A percentile compares a stretch with the other conserved stretches of the same genome.
These are phyloP conservation scores for Dendrobium huoshanense DNA, from an alignment of 106 monocot species.

Conservation along the genomic window DNA sequence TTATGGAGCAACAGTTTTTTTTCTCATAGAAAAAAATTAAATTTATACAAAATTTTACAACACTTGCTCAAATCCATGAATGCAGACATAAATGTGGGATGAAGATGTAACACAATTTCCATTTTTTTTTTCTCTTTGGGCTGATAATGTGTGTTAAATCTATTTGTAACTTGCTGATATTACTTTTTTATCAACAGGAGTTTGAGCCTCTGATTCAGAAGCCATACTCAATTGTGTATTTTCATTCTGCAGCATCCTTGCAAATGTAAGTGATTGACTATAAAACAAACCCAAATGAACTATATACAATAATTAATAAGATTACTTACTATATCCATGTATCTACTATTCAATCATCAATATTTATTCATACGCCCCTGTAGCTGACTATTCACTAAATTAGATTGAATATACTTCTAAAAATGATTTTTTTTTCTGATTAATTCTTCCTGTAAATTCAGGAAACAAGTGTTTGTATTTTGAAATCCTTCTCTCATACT, in stretches of 20 bases:
- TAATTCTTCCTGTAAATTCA: no score
- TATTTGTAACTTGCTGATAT: neutral
- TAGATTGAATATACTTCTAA: neutral
- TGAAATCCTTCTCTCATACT: neutral
- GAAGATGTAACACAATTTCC: neutral
- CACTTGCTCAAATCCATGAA: neutral
- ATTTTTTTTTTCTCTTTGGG: neutral
- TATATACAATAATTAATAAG: neutral
- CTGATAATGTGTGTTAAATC: neutral
- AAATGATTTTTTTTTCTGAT: no score
- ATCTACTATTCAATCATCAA: no score
- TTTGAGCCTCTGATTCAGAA: conserved; percentile 96
- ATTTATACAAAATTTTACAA: neutral
- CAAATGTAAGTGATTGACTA: conserved; percentile 63
- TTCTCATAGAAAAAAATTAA: neutral
- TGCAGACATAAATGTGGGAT: neutral
- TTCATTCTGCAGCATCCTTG: conserved; percentile 96
- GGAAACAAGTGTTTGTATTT: neutral
- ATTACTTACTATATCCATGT: neutral
- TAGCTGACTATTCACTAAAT: neutral
- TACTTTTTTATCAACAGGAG: conserved; percentile 43
- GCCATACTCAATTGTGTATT: conserved; percentile 94
- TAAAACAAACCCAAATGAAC: neutral
- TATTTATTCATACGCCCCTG: no score
- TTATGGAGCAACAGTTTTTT: no score